These are phyloP conservation scores for Pythium sukuiense DNA, from an alignment of 352 stramenopile genomes.

Conservation along the genomic window DNA sequence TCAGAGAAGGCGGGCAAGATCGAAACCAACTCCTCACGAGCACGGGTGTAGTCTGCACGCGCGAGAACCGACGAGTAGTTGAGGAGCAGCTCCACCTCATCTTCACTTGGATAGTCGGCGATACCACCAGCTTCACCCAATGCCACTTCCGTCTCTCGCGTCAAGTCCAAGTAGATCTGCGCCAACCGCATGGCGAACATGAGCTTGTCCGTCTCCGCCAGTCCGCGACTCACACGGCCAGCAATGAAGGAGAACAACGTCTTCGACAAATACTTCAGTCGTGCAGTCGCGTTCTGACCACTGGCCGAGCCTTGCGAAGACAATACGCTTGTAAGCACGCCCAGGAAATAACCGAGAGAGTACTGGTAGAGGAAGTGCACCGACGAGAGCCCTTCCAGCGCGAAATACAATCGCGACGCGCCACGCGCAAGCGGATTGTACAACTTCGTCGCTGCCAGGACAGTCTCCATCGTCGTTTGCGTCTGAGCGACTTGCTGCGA, in stretches of 20 bases:
- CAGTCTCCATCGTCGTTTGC: conserved; percentile 76
- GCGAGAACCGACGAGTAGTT: conserved; percentile 54
- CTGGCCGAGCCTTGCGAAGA: conserved; percentile 17
- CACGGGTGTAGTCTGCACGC: conserved; percentile 35
- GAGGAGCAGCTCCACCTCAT: conserved; percentile 73
- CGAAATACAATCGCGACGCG: conserved; percentile 91
- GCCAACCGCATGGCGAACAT: conserved; percentile 97
- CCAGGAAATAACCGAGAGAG: conserved; percentile 97
- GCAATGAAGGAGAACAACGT: conserved; percentile 92
- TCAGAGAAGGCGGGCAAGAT: conserved; percentile 60
- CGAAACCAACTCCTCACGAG: conserved; percentile 46
- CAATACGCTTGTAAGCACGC: conserved; percentile 94
- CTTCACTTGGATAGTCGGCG: conserved; percentile 67
- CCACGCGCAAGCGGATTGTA: conserved; percentile 95
- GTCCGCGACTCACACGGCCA: conserved; percentile 90
- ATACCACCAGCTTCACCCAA: conserved; percentile 31
- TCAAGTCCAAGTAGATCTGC: conserved; percentile 88
- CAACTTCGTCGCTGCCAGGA: conserved; percentile 90
- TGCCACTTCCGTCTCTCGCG: conserved; percentile 50
- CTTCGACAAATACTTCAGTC: conserved; percentile 69
- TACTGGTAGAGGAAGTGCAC: conserved; percentile 99
- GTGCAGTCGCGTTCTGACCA: conserved; percentile 28
- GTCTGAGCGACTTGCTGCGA: conserved; percentile 89
- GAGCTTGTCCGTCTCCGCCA: conserved; percentile 98
- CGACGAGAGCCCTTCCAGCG: conserved; percentile 92